Base-by-base conservation (phyloP, 228 moss, liverwort and hornwort species). In the Sphagnum fallax region DNA sequence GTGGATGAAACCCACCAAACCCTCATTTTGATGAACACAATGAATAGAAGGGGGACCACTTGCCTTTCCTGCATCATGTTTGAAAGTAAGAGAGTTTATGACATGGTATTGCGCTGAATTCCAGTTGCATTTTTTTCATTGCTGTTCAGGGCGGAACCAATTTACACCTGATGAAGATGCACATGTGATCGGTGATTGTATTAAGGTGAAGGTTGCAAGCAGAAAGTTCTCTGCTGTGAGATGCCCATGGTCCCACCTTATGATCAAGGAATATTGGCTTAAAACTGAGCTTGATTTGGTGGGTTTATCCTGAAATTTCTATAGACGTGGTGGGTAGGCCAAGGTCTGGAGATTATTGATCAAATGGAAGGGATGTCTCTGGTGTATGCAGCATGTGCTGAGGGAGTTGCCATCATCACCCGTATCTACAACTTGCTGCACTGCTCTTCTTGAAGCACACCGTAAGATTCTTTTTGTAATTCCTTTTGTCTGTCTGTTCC, bases 161-260 rank as follows among this genome's bases (percentile, higher is more conserved):
- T 91, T 94, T 77, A 82, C 75, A 49, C 86, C 89, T 69, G 89
- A 94, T 71, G 94, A 94, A 78, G 94, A 94, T 84, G 94, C 94
- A 6, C 94, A 94, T 80, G 88, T 94, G 16, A 88, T 94, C 72
- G 94, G 89, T 64, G 94, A 94, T 78, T 94, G 94, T 70, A 80
- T 94, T 32, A 94, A 94, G 94, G 93, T 93, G 72, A 48, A 13
- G 6, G 32, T 32, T 32, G 2, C 59, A 11, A 15, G 2, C 12
- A 11, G 59, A 60, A 32, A 32, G 32, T 32, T 32, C 2, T 32
- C 32, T 32, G 32, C 32, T 32, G 32, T 32, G 32, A 32, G 32
- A 32, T 32, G 32, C 32, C 32, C 32, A 32, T 32, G 32, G 32
- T 32, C 32, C 32, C 32, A 32, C 32, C 32, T 32, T 32, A 32